These are phyloP conservation scores for Rubia tinctorum DNA, from an alignment of 305 asterid species.

Conservation along the genomic window DNA sequence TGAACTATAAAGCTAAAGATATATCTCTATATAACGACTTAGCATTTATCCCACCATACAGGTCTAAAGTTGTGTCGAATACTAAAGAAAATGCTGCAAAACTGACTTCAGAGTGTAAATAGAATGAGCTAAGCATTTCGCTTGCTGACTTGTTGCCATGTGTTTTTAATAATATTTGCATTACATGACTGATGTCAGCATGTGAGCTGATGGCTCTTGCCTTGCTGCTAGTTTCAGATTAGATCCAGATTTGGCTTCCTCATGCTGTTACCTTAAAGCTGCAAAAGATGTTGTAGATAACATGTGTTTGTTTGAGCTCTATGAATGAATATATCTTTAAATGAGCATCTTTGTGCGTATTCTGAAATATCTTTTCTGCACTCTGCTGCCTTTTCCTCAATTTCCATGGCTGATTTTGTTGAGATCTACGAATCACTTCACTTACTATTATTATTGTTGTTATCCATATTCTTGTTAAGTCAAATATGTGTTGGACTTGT, in stretches of 20 bases:
- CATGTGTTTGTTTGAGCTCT: neutral
- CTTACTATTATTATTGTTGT: neutral
- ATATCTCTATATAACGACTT: neutral
- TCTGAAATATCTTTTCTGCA: neutral
- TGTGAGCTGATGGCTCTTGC: neutral
- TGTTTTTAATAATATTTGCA: neutral
- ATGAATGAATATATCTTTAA: neutral
- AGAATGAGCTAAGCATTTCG: neutral
- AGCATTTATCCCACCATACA: neutral
- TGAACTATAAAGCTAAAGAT: no score
- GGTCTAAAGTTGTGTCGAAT: neutral
- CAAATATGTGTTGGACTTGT: neutral
- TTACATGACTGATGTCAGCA: neutral
- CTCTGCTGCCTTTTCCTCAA: neutral
- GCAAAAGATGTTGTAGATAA: neutral
- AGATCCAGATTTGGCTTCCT: neutral
- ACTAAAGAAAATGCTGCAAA: no score
- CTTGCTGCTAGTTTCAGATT: neutral
- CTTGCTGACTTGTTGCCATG: neutral
- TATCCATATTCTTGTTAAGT: neutral
- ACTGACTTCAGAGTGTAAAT: neutral
- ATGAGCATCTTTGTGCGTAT: no score
- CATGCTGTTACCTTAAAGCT: neutral
- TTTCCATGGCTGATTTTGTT: neutral
- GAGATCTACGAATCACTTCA: neutral